A percentile compares a stretch with the other conserved stretches of the same genome.
Evolutionary conservation across 208 protist genomes (phyloP).

Genomic region (Phytomonas sp.): DNA sequence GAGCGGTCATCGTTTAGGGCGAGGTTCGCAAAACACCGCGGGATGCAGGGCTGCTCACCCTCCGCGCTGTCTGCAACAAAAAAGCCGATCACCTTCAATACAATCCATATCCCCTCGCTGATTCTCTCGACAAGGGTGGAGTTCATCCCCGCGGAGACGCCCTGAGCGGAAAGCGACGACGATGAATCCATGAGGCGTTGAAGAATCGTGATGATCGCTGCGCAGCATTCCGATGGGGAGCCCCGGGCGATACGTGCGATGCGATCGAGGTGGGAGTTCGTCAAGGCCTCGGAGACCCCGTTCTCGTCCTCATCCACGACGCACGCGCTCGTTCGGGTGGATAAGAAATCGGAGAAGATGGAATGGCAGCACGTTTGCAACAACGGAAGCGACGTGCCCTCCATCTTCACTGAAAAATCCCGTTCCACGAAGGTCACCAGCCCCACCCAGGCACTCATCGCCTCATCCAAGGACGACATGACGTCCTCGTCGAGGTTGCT

Average conservation of each 20-base stretch:
- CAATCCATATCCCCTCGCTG: constrained; percentile 49
- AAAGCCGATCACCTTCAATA: constrained; percentile 39
- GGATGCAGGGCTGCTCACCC: constrained; percentile 66
- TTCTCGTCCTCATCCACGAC: constrained; percentile 40
- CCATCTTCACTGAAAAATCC: not conserved
- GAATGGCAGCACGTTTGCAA: constrained; percentile 9
- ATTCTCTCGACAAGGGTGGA: constrained; percentile 5
- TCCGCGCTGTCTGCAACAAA: constrained; percentile 64
- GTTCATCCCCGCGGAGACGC: not conserved
- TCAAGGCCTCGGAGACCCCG: constrained; percentile 49
- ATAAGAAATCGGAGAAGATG: constrained; percentile 27
- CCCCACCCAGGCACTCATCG: constrained; percentile 37
- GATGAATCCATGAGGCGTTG: not conserved
- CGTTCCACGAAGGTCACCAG: not conserved
- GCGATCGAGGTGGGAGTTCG: constrained; percentile 55
- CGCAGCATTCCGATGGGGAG: constrained; percentile 17
- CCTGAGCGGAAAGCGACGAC: not conserved
- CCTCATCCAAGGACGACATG: constrained; percentile 62
- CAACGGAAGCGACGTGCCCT: not conserved
- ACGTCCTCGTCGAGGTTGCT: constrained; percentile 45
- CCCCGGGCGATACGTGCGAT: constrained; percentile 56
- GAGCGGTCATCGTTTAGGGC: constrained; percentile 7
- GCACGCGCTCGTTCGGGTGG: constrained; percentile 14
- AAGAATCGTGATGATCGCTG: constrained; percentile 12
- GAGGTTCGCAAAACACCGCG: constrained; percentile 47